Percentiles rank a stretch among this genome's conserved stretches.
These are phyloP conservation scores for Quercus rubra DNA, from an alignment of 306 rosid species.

Conservation along the genomic window DNA sequence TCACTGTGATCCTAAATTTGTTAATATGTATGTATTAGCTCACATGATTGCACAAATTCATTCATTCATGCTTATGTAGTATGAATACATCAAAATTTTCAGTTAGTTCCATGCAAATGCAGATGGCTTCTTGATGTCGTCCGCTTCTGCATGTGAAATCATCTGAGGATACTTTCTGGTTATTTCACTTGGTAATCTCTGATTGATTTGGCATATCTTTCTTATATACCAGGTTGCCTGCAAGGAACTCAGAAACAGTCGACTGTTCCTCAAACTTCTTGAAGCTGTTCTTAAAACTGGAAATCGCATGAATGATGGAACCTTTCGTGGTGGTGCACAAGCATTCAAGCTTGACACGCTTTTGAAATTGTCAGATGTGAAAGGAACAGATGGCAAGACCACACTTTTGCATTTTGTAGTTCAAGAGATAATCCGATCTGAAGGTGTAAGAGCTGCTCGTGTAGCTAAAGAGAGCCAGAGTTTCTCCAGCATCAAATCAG, in stretches of 20 bases:
- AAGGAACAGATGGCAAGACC: slow-evolving; percentile 91
- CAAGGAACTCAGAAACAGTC: slow-evolving; percentile 70
- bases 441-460: slow-evolving; percentile 76
- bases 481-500: slow-evolving; percentile 63
- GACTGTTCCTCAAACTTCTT: slow-evolving; percentile 90
- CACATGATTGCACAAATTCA: background rate
- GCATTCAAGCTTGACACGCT: slow-evolving; percentile 96
- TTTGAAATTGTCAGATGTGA: slow-evolving; percentile 84
- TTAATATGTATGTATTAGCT: background rate
- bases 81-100: background rate
- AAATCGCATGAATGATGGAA: slow-evolving; percentile 94
- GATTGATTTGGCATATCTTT: slow-evolving; percentile 18
- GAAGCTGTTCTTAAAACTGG: slow-evolving; percentile 99
- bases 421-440: slow-evolving; percentile 87
- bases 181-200: slow-evolving; percentile 8
- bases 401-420: slow-evolving; percentile 91
- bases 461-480: slow-evolving; percentile 45
- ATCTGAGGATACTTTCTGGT: background rate
- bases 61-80: background rate
- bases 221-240: slow-evolving; percentile 69
- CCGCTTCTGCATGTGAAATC: background rate
- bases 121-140: background rate
- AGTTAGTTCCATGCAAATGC: background rate
- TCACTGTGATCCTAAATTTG: background rate
- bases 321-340: slow-evolving; percentile 93